phyloP scores from a whole-genome alignment of 805 yeast species.

The Suhomyces prunicola region DNA sequence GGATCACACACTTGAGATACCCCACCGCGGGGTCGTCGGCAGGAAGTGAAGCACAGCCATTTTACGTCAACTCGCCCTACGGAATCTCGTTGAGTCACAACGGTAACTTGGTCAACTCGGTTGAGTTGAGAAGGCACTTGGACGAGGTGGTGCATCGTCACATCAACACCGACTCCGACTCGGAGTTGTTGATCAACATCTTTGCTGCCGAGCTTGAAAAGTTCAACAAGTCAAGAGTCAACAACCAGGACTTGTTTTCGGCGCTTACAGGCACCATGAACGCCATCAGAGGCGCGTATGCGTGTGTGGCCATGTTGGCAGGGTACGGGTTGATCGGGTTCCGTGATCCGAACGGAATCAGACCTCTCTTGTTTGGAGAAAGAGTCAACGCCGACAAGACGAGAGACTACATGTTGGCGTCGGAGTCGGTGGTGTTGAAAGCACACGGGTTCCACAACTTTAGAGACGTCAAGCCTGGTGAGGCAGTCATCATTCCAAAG shows the following conservation, averaged over 20 bases:
- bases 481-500: constrained; percentile 91
- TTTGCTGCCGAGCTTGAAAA: constrained; percentile 91
- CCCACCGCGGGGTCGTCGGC: constrained; percentile 98
- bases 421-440: constrained; percentile 90
- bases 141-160: constrained; percentile 96
- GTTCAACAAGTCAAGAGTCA: constrained; percentile 89
- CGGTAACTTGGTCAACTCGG: constrained; percentile 90
- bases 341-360: constrained; percentile 95
- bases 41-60: constrained; percentile 97
- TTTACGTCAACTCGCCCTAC: constrained; percentile 95
- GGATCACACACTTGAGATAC: constrained; percentile 89
- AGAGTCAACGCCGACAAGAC: constrained; percentile 65
- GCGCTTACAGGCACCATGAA: constrained; percentile 83
- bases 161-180: constrained; percentile 94
- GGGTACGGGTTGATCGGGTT: constrained; percentile 95
- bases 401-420: constrained; percentile 88
- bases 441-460: constrained; percentile 83
- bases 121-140: constrained; percentile 68
- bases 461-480: constrained; percentile 89
- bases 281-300: constrained; percentile 92
- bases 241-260: constrained; percentile 80
- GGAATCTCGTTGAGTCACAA: constrained; percentile 90
- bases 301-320: constrained; percentile 91
- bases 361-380: constrained; percentile 88
- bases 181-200: constrained; percentile 83